Evolutionary conservation across 805 yeast genomes (phyloP).

Genomic region (Hanseniaspora guilliermondii): DNA sequence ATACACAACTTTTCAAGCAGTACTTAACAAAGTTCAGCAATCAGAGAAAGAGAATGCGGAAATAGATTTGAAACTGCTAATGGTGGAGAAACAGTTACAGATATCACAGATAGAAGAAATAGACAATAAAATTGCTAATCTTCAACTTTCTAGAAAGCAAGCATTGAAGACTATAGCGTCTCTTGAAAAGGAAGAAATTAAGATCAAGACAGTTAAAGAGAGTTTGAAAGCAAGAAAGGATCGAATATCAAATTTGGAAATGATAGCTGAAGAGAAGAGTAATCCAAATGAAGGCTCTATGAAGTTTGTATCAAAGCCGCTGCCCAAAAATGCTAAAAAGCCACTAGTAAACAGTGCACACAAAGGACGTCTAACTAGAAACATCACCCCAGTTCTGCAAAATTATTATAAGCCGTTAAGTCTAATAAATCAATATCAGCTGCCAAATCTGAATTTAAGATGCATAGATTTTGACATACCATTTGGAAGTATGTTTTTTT

Average conservation of each 20-base stretch:
- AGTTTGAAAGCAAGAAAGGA: conserved; percentile 23
- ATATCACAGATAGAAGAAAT: conserved; percentile 53
- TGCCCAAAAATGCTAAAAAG: conserved; percentile 23
- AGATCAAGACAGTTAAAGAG: conserved; percentile 33
- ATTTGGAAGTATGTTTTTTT: conserved; percentile 64
- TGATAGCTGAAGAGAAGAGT: conserved; percentile 6
- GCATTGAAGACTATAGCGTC: conserved; percentile 48
- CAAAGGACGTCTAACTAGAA: conserved; percentile 26
- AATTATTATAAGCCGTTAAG: conserved; percentile 52
- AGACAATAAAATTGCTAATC: conserved; percentile 42
- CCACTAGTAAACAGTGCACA: conserved; percentile 1
- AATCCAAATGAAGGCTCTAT: conserved; percentile 16
- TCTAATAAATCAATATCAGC: conserved; percentile 35
- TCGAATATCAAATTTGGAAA: conserved; percentile 14
- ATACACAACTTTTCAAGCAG: conserved; percentile 19
- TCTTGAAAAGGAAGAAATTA: conserved; percentile 48
- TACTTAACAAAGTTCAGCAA: conserved; percentile 32
- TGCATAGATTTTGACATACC: conserved; percentile 61
- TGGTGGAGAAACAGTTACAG: conserved; percentile 52
- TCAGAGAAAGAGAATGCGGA: conserved; percentile 29
- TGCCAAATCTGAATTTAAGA: conserved; percentile 43
- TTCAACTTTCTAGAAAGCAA: conserved; percentile 39
- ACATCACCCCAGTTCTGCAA: conserved; percentile 50
- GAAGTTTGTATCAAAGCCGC: conserved; percentile 20
- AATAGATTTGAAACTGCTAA: conserved; percentile 41